Base-by-base conservation (phyloP, 1,139 yeast genomes). In the Blastobotrys persicus region DNA sequence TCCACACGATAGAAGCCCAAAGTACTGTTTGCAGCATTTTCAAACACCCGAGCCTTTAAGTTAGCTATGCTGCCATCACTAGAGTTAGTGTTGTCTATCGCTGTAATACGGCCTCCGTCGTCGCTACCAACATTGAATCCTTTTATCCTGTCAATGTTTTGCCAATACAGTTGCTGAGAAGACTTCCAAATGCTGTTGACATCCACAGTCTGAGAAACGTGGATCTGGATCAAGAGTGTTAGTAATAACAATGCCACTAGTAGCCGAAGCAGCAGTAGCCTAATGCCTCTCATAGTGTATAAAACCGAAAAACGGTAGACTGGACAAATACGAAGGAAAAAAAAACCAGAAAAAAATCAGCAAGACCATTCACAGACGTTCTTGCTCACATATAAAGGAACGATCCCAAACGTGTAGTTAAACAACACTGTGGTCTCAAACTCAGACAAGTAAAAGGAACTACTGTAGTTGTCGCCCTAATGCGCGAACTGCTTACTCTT, bases 1-100 rank as follows among this genome's bases (percentile, higher is more conserved):
- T 40, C 43, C n/a, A 40, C 34, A 6, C 34, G 43, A 28, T 40
- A 31, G 23, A 40, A 40, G 14, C 43, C 43, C 34, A 40, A 18
- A 13, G 43, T 40, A n/a, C 17, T n/a, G 34, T 40, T 40, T 13
- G 34, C 16, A 4, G 45, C 45, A 18, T 28, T 37, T 12, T 19
- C 41, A 18, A 37, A 37, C 3, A 14, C 17, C 16, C 26, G 28
- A 18, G 28, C 41, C 28, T n/a, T 37, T 18, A 12, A 7, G n/a
- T 3, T 14, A 9, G 13, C n/a, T n/a, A 5, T 7, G 9, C 28
- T 4, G 19, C 41, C 16, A 37, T 12, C 7, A 4, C 28, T 37
- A 23, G 9, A 6, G 9, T 9, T 23, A 23, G 5, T 23, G 28
- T 23, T 23, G 28, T 5, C 9, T 23, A 9, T 23, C 28, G 28